These are phyloP conservation scores for Mycena leptocephala DNA, from an alignment of 768 basidiomycete species.

Conservation along the genomic window DNA sequence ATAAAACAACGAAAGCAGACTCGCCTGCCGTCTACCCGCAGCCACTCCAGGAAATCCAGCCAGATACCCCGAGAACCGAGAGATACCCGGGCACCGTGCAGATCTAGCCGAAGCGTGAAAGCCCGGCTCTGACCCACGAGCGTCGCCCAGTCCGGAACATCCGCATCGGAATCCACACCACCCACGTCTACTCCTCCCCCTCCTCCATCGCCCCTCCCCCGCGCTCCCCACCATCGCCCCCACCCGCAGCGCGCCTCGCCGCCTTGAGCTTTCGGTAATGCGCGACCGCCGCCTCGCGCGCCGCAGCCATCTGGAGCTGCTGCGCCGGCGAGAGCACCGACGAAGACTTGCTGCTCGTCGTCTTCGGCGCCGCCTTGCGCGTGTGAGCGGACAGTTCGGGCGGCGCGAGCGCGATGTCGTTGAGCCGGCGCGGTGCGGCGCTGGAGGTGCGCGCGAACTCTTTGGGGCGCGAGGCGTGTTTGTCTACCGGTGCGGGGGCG, in stretches of 20 bases:
- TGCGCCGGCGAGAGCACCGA: slow-evolving; percentile 82
- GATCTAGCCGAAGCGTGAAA: no score
- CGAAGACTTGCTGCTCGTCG: no score
- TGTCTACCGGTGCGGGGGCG: slow-evolving; percentile 30
- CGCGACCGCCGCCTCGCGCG: slow-evolving; percentile 78
- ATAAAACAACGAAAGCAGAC: no score
- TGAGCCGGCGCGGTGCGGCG: slow-evolving; percentile 73
- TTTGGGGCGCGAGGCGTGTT: slow-evolving; percentile 41
- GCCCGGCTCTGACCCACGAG: no score
- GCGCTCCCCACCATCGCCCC: neutral
- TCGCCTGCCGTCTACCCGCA: no score
- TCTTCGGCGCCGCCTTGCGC: slow-evolving; percentile 56
- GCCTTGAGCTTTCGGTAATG: slow-evolving; percentile 75
- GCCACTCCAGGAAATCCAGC: no score
- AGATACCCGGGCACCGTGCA: no score
- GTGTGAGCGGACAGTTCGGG: slow-evolving; percentile 74
- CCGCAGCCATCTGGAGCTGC: slow-evolving; percentile 82
- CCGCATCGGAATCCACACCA: no score
- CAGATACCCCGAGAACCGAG: no score
- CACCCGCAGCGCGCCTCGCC: slow-evolving; percentile 46
- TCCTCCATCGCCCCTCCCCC: slow-evolving; percentile 12
- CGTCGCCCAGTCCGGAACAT: no score
- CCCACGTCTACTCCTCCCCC: neutral
- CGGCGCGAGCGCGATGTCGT: slow-evolving; percentile 81
- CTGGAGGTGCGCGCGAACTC: slow-evolving; percentile 42